Evolutionary conservation across 129 eudicot species (phyloP).

Genomic region (Heracleum sosnowskyi): DNA sequence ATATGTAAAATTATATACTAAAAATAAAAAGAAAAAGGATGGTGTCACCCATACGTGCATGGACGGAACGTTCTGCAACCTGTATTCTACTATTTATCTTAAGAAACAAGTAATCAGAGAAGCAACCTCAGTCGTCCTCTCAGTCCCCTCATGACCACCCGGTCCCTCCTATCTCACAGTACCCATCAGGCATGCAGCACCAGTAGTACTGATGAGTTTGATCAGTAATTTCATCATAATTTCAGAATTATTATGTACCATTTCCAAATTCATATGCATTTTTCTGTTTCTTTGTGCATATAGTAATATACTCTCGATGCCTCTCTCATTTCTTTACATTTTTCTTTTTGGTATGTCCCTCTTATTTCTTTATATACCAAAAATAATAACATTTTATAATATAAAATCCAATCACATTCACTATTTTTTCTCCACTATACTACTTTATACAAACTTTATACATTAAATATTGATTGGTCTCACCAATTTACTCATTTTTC

Average conservation of each 20-base stretch:
- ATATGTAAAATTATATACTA: no score
- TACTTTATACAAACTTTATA: no score
- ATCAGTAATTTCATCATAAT: not conserved
- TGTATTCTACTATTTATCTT: constrained; percentile 5
- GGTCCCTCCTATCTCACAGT: not conserved
- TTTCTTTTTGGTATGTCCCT: no score
- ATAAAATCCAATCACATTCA: no score
- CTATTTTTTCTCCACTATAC: no score
- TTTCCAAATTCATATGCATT: not conserved
- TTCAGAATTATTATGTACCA: not conserved
- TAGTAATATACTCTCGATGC: no score
- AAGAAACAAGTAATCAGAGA: constrained; percentile 17
- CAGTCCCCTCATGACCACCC: not conserved
- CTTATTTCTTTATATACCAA: no score
- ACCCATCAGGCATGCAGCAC: not conserved
- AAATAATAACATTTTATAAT: no score
- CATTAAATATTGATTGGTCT: no score
- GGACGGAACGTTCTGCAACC: constrained; percentile 24
- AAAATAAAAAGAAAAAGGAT: not conserved
- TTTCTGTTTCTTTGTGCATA: no score
- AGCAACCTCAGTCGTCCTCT: constrained; percentile 3
- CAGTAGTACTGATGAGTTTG: not conserved
- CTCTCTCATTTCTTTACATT: no score
- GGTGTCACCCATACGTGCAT: constrained; percentile 13
- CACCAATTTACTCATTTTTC: no score